A percentile compares a stretch with the other conserved stretches of the same genome.
Conservation (phyloP, 2,329 filamentous ascomycete species). For the Pseudogymnoascus sp. region DNA sequence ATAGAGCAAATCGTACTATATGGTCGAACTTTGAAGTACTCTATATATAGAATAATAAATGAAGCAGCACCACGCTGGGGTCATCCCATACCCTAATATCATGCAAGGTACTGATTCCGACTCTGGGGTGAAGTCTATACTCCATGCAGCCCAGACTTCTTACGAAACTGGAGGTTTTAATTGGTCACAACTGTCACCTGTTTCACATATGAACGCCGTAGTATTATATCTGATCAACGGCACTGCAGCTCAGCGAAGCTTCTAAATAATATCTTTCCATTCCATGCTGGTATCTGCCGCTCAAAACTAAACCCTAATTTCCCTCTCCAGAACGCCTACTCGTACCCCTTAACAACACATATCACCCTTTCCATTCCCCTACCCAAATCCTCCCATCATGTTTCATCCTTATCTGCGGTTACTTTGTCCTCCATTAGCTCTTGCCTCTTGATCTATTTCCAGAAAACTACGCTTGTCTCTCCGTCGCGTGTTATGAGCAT, state of each 20-base stretch:
- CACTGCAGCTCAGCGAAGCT: neutral
- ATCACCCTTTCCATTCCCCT: neutral
- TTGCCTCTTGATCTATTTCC: neutral
- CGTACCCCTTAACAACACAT: neutral
- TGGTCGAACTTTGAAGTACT: neutral
- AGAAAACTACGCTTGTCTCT: conserved; percentile 6
- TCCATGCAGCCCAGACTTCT: neutral
- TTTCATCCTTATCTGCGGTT: conserved; percentile 7
- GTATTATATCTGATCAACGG: neutral
- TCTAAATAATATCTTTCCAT: neutral
- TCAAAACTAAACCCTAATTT: conserved; percentile 8
- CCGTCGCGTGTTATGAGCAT: conserved; percentile 5
- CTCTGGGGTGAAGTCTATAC: neutral
- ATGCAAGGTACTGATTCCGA: conserved; percentile 2
- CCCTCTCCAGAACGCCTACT: conserved; percentile 9
- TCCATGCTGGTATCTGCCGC: conserved; percentile 9
- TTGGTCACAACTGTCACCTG: neutral
- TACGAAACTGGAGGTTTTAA: neutral
- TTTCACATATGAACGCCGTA: neutral
- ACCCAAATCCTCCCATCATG: conserved; percentile 1
- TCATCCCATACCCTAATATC: neutral
- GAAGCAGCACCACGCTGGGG: neutral
- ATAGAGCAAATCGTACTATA: neutral
- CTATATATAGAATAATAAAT: neutral
- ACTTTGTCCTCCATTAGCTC: conserved; percentile 7